A percentile compares a stretch with the other conserved stretches of the same genome.
Conservation (phyloP, 208 protist genomes). For the Leptomonas pyrrhocoris region DNA sequence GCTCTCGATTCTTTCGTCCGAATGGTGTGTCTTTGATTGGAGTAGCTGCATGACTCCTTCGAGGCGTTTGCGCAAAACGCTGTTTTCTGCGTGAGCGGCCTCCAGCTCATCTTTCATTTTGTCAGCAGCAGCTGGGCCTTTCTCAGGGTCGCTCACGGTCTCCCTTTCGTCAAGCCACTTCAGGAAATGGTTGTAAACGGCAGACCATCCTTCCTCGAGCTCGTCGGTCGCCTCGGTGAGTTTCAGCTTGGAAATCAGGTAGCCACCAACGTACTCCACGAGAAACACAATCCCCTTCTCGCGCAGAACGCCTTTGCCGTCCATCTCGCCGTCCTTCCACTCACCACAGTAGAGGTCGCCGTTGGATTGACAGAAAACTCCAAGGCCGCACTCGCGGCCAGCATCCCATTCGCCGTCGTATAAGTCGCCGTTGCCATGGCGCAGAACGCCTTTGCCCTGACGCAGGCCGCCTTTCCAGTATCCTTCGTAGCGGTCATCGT, state of each 20-base stretch:
- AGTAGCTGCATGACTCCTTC: slow-evolving; percentile 26
- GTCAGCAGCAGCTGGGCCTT: slow-evolving; percentile 5
- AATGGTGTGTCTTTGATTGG: slow-evolving; percentile 1
- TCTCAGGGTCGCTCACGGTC: not conserved
- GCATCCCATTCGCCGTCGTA: slow-evolving; percentile 65
- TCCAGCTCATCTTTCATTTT: slow-evolving; percentile 27
- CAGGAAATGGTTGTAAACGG: slow-evolving; percentile 29
- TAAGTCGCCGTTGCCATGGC: slow-evolving; percentile 50
- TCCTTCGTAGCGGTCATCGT: slow-evolving; percentile 54
- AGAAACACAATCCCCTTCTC: slow-evolving; percentile 49
- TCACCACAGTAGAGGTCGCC: slow-evolving; percentile 67
- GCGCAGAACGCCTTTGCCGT: slow-evolving; percentile 63
- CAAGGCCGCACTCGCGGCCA: slow-evolving; percentile 59
- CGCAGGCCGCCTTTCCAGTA: slow-evolving; percentile 62
- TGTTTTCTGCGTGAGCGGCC: slow-evolving; percentile 32
- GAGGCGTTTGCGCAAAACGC: slow-evolving; percentile 30
- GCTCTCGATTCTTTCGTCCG: not conserved
- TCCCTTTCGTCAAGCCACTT: slow-evolving; percentile 19
- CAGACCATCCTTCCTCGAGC: slow-evolving; percentile 26
- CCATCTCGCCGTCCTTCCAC: slow-evolving; percentile 67
- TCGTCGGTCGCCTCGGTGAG: slow-evolving; percentile 14
- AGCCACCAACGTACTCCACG: slow-evolving; percentile 62
- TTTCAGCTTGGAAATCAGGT: slow-evolving; percentile 48
- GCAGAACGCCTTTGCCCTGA: slow-evolving; percentile 50
- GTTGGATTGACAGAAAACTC: slow-evolving; percentile 51